Percentiles rank a stretch among this genome's conserved stretches.
These are phyloP conservation scores for Entomortierella chlamydospora DNA, from an alignment of 192 early-diverging fungal species.

Conservation along the genomic window DNA sequence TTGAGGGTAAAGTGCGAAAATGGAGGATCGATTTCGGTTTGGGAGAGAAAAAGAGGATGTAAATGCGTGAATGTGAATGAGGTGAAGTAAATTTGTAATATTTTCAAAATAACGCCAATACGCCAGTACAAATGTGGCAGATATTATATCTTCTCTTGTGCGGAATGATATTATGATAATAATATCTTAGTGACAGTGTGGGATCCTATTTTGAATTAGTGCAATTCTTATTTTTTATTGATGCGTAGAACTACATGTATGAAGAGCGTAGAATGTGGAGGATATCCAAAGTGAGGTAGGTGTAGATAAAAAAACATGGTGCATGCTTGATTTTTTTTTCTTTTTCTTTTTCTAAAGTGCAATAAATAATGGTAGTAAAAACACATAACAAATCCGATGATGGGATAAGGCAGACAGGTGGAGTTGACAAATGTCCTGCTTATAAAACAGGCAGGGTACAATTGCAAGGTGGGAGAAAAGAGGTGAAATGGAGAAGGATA, in stretches of 20 bases:
- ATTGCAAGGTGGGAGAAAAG: background rate
- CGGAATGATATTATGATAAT: too few relatives aligned
- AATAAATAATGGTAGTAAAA: conserved; percentile 2
- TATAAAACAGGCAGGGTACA: background rate
- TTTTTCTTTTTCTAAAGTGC: conserved; percentile 7
- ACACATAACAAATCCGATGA: conserved; percentile 11
- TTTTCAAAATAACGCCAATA: too few relatives aligned
- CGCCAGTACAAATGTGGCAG: too few relatives aligned
- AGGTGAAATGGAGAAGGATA: background rate
- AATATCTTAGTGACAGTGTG: too few relatives aligned
- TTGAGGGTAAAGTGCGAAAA: too few relatives aligned
- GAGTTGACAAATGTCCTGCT: background rate
- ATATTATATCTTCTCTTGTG: too few relatives aligned
- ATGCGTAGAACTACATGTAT: background rate
- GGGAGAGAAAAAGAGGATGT: background rate
- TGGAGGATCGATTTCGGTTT: background rate
- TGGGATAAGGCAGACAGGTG: background rate
- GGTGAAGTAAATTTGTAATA: too few relatives aligned
- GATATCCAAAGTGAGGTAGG: conserved; percentile 43
- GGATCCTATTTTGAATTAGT: background rate
- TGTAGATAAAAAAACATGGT: background rate
- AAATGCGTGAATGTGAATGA: background rate
- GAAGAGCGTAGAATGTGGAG: conserved; percentile 23
- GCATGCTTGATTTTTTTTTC: background rate
- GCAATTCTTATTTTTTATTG: conserved; percentile 6